Evolutionary conservation across 495 filamentous ascomycete genomes (phyloP), one percentile per base, ranked within the genome.

Genomic region (Hypoxylon subgilvum): DNA sequence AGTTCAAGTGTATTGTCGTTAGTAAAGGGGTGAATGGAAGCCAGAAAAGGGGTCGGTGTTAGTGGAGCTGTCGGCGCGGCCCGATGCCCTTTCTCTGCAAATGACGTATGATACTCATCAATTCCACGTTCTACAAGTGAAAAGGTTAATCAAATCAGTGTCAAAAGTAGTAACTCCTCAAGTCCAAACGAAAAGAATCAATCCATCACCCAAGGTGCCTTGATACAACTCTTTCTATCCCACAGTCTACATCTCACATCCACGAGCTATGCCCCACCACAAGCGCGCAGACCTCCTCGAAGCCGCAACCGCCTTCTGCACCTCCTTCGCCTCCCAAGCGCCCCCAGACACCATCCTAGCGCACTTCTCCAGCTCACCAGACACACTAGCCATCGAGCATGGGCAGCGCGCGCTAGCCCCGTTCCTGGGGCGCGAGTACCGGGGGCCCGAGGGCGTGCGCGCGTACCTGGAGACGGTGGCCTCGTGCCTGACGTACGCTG

Each of bases 341-440:
- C 27, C 70, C 1, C 54, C 68, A 6, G 45, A 58, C 35, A 57
- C 63, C n/a, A 69, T 85, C 44, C 71, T 84, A 21, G 39, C 69
- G 23, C 70, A 79, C 61, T 86, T 86, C 78, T 83, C 82, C 47
- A 56, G 63, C 19, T 13, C 49, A 18, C 6, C 41, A 19, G 70
- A 72, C 10, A 43, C 69, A 2, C 41, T 72, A 3, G 75, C 76
- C 35, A 69, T 76, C 67, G 85, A 88, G 57, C 82, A 87, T 70
- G 85, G 85, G 5, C 77, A 83, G 8, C 18, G 65, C 2, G 63
- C 65, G 4, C 69, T 80, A 0, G 76, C 79, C 0, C 84, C 85
- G 7, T 88, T 86, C 60, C 72, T 87, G 0, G 84, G 85, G 13
- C 81, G 79, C 0, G 66, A 73, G 8, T 86, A 81, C 63, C 72